These are phyloP conservation scores for Boletellus ananas DNA, from an alignment of 768 basidiomycete genomes.

Conservation along the genomic window DNA sequence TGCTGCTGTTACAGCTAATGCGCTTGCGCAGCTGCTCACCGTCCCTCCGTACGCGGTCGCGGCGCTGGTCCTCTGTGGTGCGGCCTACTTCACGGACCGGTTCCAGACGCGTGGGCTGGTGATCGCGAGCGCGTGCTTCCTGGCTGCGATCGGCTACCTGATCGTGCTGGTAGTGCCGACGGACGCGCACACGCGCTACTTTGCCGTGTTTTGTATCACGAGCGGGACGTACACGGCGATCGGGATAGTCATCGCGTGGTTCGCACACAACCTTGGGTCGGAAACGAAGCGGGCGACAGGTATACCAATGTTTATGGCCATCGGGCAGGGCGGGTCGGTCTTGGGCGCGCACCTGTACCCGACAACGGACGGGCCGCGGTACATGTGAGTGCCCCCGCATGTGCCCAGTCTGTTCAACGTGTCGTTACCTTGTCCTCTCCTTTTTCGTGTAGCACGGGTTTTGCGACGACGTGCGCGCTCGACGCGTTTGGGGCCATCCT, in stretches of 20 bases:
- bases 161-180: conserved; percentile 51
- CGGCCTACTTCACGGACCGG: conserved; percentile 63
- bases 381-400: conserved; percentile 44
- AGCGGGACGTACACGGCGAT: conserved; percentile 76
- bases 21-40: conserved; percentile 67
- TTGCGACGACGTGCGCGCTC: conserved; percentile 46
- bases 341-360: conserved; percentile 77
- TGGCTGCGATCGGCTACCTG: conserved; percentile 49
- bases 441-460: conserved; percentile 46
- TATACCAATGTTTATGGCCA: conserved; percentile 75
- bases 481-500: conserved; percentile 13
- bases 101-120: conserved; percentile 54
- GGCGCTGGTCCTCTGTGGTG: conserved; percentile 54
- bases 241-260: conserved; percentile 75
- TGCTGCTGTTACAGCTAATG: conserved; percentile 43
- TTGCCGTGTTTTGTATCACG: conserved; percentile 74
- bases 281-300: conserved; percentile 76
- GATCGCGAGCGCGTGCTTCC: conserved; percentile 27
- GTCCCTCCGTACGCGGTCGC: conserved; percentile 80
- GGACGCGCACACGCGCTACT: conserved; percentile 66
- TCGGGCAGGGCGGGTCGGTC: conserved; percentile 74
- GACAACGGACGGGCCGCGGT: conserved; percentile 55
- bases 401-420: too few species aligned
- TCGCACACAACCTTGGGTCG: conserved; percentile 73
- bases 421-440: too few species aligned